Conservation (phyloP, 2,329 filamentous ascomycete species). For the Fusarium camptoceras region DNA sequence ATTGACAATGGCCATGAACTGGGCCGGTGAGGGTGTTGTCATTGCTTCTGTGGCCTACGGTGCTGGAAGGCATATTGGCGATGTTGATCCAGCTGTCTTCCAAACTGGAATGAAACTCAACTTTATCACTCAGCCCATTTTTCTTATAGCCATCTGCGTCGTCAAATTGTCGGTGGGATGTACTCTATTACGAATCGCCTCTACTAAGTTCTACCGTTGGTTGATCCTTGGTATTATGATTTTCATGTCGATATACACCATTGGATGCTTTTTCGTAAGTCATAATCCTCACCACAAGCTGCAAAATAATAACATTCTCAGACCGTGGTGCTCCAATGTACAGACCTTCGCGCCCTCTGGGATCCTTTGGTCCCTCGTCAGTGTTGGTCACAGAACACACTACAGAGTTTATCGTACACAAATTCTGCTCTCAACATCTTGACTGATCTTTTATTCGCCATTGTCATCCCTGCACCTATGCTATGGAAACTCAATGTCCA, state of each 20-base stretch:
- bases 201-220: constrained; percentile 50
- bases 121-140: constrained; percentile 59
- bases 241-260: constrained; percentile 51
- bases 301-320: not conserved
- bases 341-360: constrained; percentile 59
- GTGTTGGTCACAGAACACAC: constrained; percentile 56
- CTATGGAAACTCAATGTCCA: constrained; percentile 57
- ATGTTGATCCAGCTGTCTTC: constrained; percentile 53
- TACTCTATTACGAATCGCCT: constrained; percentile 56
- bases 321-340: constrained; percentile 62
- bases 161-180: constrained; percentile 58
- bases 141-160: constrained; percentile 54
- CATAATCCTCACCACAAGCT: fast-evolving
- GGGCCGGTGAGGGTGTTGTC: constrained; percentile 55
- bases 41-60: constrained; percentile 56
- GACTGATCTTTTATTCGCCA: constrained; percentile 55
- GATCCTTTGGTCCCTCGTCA: constrained; percentile 53
- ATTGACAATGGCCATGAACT: constrained; percentile 46
- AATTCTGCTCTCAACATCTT: constrained; percentile 54
- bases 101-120: constrained; percentile 56
- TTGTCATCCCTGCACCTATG: constrained; percentile 54
- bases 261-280: constrained; percentile 53
- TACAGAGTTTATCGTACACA: constrained; percentile 58
- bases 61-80: constrained; percentile 59
- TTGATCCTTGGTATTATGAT: constrained; percentile 54